Conservation (phyloP, 345 rosid genomes). For the Murraya koenigii region DNA sequence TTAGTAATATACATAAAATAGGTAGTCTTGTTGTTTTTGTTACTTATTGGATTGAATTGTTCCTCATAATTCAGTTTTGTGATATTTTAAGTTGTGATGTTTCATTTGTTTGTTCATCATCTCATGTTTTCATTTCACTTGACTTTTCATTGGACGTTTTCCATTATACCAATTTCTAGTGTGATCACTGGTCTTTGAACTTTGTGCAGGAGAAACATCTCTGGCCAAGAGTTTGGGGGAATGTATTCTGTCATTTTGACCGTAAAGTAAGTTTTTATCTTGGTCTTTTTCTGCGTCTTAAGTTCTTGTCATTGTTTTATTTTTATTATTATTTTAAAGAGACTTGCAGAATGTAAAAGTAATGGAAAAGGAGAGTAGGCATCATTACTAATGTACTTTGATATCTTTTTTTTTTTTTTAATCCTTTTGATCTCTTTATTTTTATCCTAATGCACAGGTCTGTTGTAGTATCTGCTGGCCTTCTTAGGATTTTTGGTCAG, state of each 20-base stretch:
- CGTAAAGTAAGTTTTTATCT: slow-evolving; percentile 52
- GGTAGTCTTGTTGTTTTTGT: not conserved
- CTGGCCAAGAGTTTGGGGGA: slow-evolving; percentile 98
- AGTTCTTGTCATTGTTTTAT: not conserved
- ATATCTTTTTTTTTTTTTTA: not conserved
- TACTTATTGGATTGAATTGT: not conserved
- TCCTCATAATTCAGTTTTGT: not conserved
- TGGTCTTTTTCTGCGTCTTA: not conserved
- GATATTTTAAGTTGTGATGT: not conserved
- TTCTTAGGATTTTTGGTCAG: slow-evolving; percentile 84
- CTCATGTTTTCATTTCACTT: not conserved
- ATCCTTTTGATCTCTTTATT: not conserved
- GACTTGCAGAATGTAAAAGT: not conserved
- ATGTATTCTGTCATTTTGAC: slow-evolving; percentile 78
- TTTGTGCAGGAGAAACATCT: slow-evolving; percentile 79
- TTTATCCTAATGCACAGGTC: slow-evolving; percentile 39
- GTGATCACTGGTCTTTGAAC: slow-evolving; percentile 11
- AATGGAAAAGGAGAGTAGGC: not conserved
- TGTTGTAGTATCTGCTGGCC: slow-evolving; percentile 90
- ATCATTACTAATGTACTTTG: slow-evolving; percentile 2
- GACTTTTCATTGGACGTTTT: not conserved
- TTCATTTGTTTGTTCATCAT: not conserved
- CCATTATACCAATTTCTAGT: slow-evolving; percentile 10
- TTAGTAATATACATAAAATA: not conserved
- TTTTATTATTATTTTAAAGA: not conserved